A percentile compares a stretch with the other conserved stretches of the same genome.
phyloP scores from a whole-genome alignment of 2,329 filamentous ascomycete genomes.

The Blastomyces parvus region DNA sequence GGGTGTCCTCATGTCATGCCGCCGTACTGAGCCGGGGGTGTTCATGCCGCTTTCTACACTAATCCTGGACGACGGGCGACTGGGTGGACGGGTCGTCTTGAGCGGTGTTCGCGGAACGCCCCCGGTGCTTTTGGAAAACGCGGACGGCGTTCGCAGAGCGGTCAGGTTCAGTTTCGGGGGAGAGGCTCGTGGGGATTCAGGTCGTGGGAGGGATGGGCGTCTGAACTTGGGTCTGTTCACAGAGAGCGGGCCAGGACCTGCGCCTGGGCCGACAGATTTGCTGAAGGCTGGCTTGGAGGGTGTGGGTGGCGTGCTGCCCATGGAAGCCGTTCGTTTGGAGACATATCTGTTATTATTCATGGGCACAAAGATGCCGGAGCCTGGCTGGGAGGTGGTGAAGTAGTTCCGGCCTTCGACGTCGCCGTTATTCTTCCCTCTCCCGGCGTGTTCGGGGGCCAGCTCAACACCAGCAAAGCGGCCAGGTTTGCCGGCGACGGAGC shows the following conservation, averaged over 20 bases:
- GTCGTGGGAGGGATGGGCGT: constrained; percentile 70
- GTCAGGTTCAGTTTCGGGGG: constrained; percentile 46
- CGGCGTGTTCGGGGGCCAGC: constrained; percentile 67
- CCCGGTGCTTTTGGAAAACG: constrained; percentile 24
- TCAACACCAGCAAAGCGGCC: constrained; percentile 91
- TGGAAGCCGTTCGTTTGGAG: constrained; percentile 51
- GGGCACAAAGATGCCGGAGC: constrained; percentile 89
- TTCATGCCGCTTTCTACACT: constrained; percentile 30
- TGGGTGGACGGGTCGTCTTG: constrained; percentile 27
- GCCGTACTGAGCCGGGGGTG: constrained; percentile 22
- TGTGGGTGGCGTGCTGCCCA: constrained; percentile 55
- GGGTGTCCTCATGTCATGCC: constrained; percentile 24
- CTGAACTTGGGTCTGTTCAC: constrained; percentile 55
- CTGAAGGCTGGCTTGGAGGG: constrained; percentile 66
- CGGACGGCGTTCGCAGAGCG: constrained; percentile 50
- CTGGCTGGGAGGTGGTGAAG: constrained; percentile 67
- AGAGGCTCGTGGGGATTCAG: constrained; percentile 67
- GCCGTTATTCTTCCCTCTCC: constrained; percentile 85
- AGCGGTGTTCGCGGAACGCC: constrained; percentile 40
- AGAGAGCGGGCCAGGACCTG: constrained; percentile 59
- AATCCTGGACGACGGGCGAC: constrained; percentile 32
- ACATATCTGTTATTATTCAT: constrained; percentile 60
- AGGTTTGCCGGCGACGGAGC: constrained; percentile 76
- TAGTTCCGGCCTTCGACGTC: constrained; percentile 83
- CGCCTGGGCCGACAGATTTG: constrained; percentile 67